These are phyloP conservation scores for Gracilaria caudata DNA, from an alignment of 23 red algal genomes.

Conservation along the genomic window DNA sequence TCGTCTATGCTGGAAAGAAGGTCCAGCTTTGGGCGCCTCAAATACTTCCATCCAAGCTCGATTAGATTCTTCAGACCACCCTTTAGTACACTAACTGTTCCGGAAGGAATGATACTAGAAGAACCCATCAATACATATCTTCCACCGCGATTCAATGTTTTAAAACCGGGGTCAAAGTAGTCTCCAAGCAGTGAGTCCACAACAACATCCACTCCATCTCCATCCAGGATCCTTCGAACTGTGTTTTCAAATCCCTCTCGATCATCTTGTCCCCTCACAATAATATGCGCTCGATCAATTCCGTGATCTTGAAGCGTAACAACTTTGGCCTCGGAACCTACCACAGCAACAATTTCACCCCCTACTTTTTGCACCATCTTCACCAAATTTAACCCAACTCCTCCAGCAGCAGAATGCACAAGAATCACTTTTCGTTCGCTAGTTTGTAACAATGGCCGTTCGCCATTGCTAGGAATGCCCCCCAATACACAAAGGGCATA, in stretches of 20 bases:
- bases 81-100: neutral
- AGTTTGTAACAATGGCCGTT: neutral
- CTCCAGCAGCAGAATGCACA: slow-evolving; percentile 58
- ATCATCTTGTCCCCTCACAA: slow-evolving; percentile 58
- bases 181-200: slow-evolving; percentile 47
- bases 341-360: slow-evolving; percentile 19
- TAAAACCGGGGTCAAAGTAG: slow-evolving; percentile 45
- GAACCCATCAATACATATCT: slow-evolving; percentile 60
- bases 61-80: slow-evolving; percentile 42
- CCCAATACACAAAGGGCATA: slow-evolving; percentile 49
- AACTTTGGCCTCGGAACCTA: slow-evolving; percentile 11
- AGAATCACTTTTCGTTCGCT: slow-evolving; percentile 31
- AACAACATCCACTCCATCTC: slow-evolving; percentile 51
- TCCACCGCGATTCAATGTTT: slow-evolving; percentile 30
- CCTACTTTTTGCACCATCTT: slow-evolving; percentile 40
- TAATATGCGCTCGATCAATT: slow-evolving; percentile 20
- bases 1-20: slow-evolving; percentile 33
- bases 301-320: neutral
- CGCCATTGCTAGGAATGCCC: slow-evolving; percentile 24
- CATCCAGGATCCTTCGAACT: slow-evolving; percentile 31
- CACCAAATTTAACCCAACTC: slow-evolving; percentile 44
- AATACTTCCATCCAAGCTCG: slow-evolving; percentile 30
- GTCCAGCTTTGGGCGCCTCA: slow-evolving; percentile 42
- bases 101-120: slow-evolving; percentile 38
- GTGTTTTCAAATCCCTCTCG: slow-evolving; percentile 21